These are phyloP conservation scores for Fraxinus sp. DNA, from an alignment of 305 asterid species.

Conservation along the genomic window DNA sequence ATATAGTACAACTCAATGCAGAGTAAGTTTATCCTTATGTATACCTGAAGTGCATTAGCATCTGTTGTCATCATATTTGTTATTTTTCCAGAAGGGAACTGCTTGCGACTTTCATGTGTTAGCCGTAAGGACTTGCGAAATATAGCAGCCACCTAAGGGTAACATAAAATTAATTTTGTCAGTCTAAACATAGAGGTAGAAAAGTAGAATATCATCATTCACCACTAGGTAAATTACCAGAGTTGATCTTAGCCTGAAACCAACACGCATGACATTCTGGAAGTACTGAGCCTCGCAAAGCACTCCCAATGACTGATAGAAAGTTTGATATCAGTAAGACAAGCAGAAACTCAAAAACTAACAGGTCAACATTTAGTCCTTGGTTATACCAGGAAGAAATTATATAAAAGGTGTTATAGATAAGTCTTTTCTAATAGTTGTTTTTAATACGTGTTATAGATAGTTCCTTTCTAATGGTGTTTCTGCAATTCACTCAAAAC, in stretches of 20 bases:
- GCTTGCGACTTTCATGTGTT: slow-evolving; percentile 76
- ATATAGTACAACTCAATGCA: slow-evolving; percentile 6
- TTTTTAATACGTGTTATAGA: neutral
- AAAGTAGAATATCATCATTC: neutral
- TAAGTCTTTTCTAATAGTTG: neutral
- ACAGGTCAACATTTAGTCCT: slow-evolving; percentile 16
- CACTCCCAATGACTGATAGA: slow-evolving; percentile 78
- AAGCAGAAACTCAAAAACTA: slow-evolving; percentile 11
- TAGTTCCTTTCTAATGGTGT: neutral
- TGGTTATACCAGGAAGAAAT: slow-evolving; percentile 3
- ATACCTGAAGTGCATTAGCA: slow-evolving; percentile 93
- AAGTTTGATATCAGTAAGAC: slow-evolving; percentile 21
- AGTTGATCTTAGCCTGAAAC: slow-evolving; percentile 86
- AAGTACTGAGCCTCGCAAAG: slow-evolving; percentile 94
- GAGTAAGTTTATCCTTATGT: slow-evolving; percentile 19
- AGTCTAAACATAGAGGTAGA: neutral
- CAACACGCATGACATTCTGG: slow-evolving; percentile 98
- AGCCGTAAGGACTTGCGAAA: slow-evolving; percentile 79
- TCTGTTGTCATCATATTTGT: slow-evolving; percentile 93
- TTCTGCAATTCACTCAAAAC: neutral
- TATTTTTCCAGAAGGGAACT: slow-evolving; percentile 82
- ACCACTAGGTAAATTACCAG: slow-evolving; percentile 53
- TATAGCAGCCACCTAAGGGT: slow-evolving; percentile 76
- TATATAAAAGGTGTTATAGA: neutral
- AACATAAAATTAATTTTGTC: slow-evolving; percentile 15